Base-by-base conservation (phyloP, 2,329 filamentous ascomycete species). In the Mariannaea elegans region DNA sequence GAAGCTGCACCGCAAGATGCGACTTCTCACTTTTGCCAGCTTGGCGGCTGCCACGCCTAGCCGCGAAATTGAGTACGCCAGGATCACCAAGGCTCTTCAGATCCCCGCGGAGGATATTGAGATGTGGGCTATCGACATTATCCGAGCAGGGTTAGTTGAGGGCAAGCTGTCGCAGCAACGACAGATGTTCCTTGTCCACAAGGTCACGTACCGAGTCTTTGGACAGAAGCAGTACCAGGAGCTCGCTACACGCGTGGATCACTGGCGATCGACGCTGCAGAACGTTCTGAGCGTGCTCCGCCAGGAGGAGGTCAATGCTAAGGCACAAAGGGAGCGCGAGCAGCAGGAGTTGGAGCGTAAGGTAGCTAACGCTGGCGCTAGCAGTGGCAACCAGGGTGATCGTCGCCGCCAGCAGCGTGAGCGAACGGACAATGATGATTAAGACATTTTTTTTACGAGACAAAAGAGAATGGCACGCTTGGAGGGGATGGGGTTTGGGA, bases 81-180 rank as follows among this genome's bases (percentile, higher is more conserved):
- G 87, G 73, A 97, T 99, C 74, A 87, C 91, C 66, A 90, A 90
- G 74, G 90, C 93, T 6, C 87, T 99, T 45, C 90, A 95, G 78
- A 89, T 99, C 56, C 88, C 92, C 44, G 75, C 81, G 45, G 89
- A 91, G 65, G 93, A 98, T 65, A 93, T 98, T 39, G 95, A 99
- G 84, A 91, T 94, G 85, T 99, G 95, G 95, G 93, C 96, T 68
- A 99, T 99, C 73, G 95, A 99, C 77, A 94, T 96, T 69, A 97
- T 99, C 80, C 92, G 95, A 68, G 93, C 94, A 46, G 93, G 94
- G 31, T 88, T 99, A 34, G 92, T 99, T 51, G 95, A 99, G 82
- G 95, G 95, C 75, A 97, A 97, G 81, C 88, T 99, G 69, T 95
- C 91, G 59, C 95, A 99, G 82, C 86, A 94, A 76, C 93, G 93